Evolutionary conservation across 306 rosid genomes (phyloP).

Genomic region (Calophaca sinica): DNA sequence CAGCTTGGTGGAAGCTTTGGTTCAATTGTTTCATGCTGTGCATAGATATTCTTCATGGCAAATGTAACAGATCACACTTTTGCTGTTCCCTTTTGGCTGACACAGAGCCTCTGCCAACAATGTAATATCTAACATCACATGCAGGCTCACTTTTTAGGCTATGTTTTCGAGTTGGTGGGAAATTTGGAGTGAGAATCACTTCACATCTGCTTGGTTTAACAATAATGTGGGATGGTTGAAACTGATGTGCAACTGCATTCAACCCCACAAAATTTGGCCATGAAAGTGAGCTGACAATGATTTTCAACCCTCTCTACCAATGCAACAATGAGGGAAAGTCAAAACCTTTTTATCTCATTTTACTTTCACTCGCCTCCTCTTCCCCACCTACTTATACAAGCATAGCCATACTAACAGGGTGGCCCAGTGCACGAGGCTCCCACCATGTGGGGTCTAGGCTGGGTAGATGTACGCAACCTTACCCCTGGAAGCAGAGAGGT

Average conservation of each 20-base stretch:
- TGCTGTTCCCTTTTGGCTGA: slow-evolving; percentile 6
- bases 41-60: neutral
- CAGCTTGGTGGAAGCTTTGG: neutral
- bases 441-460: too few relatives aligned
- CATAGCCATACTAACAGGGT: neutral
- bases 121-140: slow-evolving; percentile 1
- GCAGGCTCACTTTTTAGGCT: slow-evolving; percentile 18
- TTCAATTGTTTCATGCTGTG: slow-evolving; percentile 27
- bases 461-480: too few relatives aligned
- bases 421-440: too few relatives aligned
- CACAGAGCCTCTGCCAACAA: neutral
- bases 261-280: slow-evolving; percentile 11
- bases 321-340: neutral
- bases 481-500: too few relatives aligned
- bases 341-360: slow-evolving; percentile 13
- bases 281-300: neutral
- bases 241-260: neutral
- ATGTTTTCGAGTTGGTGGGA: neutral
- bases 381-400: neutral
- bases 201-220: slow-evolving; percentile 6
- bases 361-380: neutral
- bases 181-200: slow-evolving; percentile 19
- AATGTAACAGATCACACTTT: neutral
- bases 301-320: slow-evolving; percentile 12
- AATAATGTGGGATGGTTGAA: neutral